Evolutionary conservation across 2,329 filamentous ascomycete genomes (phyloP), one percentile per base, ranked within the genome.

Genomic region (Fusarium citri): DNA sequence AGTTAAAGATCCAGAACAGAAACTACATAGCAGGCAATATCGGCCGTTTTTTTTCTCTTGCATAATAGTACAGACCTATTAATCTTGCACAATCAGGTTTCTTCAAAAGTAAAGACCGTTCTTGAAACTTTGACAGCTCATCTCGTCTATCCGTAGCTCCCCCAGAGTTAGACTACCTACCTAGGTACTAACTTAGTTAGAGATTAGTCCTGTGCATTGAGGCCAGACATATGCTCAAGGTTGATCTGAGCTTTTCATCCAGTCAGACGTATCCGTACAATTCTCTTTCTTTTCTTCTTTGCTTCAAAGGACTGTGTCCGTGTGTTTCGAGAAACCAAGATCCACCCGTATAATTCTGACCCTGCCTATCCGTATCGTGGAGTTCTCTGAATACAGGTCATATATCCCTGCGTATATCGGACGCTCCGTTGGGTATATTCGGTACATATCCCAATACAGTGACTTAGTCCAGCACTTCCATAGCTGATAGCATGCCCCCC

Each of bases 71-170:
- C 15, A 47, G 22, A 49, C n/a, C n/a, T 45, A 55, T 62, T 55
- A 69, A 72, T 72, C 56, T 71, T 66, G 60, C 56, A 49, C n/a
- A 65, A 69, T 58, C 45, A 55, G 53, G 65, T 65, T 68, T 59
- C 58, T 61, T 20, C 26, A 40, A 54, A 54, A 49, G 26, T 9
- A 51, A 51, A 51, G 18, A 51, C 31, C 23, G 31, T 31, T 31
- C 48, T 63, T 70, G 48, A 57, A 46, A 62, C 37, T 54, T 49
- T 71, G 68, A 71, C 68, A 71, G 68, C 67, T 61, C 68, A 71
- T 71, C 68, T 61, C 71, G 68, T 71, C 68, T 65, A n/a, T n/a
- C n/a, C n/a, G n/a, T n/a, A 71, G 67, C 18, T 25, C 31, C 49
- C 26, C 49, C 59, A 40, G 50, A 56, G 59, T 69, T 37, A 37